These are phyloP conservation scores for Solanum medicagineum DNA, from an alignment of 257 asterid species.

Conservation along the genomic window DNA sequence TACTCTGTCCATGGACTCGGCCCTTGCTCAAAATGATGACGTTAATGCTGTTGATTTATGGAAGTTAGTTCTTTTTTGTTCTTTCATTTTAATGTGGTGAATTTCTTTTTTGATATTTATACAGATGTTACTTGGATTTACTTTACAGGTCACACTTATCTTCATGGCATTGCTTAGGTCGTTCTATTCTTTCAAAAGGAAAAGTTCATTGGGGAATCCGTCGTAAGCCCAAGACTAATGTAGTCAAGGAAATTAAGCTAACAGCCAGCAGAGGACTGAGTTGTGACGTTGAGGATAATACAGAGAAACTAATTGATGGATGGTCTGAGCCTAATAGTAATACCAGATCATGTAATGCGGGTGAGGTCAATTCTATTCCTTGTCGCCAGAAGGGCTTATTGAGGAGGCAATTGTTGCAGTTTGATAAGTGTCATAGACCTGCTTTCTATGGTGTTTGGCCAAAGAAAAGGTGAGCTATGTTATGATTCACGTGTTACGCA, in stretches of 20 bases:
- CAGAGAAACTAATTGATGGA: slow-evolving; percentile 41
- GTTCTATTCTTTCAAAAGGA: slow-evolving; percentile 24
- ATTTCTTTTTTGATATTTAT: not conserved
- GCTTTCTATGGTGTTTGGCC: slow-evolving; percentile 90
- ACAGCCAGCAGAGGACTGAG: slow-evolving; percentile 34
- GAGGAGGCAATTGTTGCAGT: slow-evolving; percentile 66
- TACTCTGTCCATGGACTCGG: slow-evolving; percentile 51
- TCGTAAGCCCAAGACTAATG: slow-evolving; percentile 55
- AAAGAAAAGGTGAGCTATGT: slow-evolving; percentile 45
- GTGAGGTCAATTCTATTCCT: slow-evolving; percentile 7
- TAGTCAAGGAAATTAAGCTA: slow-evolving; percentile 85
- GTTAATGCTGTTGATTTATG: slow-evolving; percentile 36
- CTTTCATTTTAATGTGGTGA: not conserved
- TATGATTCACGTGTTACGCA: not conserved
- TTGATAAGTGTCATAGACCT: slow-evolving; percentile 86
- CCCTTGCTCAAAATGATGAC: slow-evolving; percentile 28
- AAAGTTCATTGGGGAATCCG: slow-evolving; percentile 67
- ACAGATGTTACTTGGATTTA: not conserved
- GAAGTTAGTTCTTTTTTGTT: slow-evolving; percentile 32
- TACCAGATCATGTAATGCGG: slow-evolving; percentile 13
- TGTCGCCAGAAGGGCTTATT: slow-evolving; percentile 13
- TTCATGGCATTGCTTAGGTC: slow-evolving; percentile 43
- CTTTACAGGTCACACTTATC: slow-evolving; percentile 53
- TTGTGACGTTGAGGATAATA: slow-evolving; percentile 34
- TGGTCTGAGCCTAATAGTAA: slow-evolving; percentile 34